These are phyloP conservation scores for Fusarium robinianum DNA, from an alignment of 2,329 filamentous ascomycete genomes.

Conservation along the genomic window DNA sequence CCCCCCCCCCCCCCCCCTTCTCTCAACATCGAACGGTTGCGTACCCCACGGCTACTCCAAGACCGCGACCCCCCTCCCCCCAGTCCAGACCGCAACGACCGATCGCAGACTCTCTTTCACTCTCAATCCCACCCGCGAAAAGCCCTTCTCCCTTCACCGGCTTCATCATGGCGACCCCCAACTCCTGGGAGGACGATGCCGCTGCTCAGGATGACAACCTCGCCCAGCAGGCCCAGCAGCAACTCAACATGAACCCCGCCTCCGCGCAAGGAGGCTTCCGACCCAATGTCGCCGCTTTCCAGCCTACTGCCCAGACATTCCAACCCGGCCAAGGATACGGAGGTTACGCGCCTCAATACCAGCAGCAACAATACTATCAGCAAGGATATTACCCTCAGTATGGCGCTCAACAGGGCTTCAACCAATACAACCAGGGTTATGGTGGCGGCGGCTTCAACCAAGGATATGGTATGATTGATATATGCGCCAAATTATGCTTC, in stretches of 20 bases:
- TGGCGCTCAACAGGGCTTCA: constrained; percentile 52
- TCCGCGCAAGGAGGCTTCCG: constrained; percentile 53
- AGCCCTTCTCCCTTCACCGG: constrained; percentile 13
- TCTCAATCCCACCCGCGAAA: constrained; percentile 14
- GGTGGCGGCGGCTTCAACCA: constrained; percentile 56
- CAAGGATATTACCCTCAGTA: constrained; percentile 65
- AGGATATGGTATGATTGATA: constrained; percentile 47
- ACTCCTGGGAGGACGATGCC: constrained; percentile 93
- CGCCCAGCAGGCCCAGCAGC: constrained; percentile 74
- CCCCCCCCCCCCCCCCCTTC: neutral
- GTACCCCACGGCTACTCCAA: constrained; percentile 30
- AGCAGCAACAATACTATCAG: constrained; percentile 56
- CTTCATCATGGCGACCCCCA: constrained; percentile 78
- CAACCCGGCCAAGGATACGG: constrained; percentile 72
- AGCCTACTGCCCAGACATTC: constrained; percentile 72
- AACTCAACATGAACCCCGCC: constrained; percentile 70
- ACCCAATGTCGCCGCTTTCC: constrained; percentile 66
- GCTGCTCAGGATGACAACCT: constrained; percentile 77
- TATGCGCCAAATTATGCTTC: constrained; percentile 12
- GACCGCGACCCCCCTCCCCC: constrained; percentile 27
- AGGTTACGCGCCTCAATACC: constrained; percentile 59
- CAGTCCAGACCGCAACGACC: constrained; percentile 30
- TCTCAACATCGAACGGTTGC: constrained; percentile 17
- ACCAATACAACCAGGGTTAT: constrained; percentile 58
- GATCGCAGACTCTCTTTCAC: constrained; percentile 24